phyloP scores from a whole-genome alignment of 2,329 filamentous ascomycete genomes.

The Trichoderma arundinaceum region DNA sequence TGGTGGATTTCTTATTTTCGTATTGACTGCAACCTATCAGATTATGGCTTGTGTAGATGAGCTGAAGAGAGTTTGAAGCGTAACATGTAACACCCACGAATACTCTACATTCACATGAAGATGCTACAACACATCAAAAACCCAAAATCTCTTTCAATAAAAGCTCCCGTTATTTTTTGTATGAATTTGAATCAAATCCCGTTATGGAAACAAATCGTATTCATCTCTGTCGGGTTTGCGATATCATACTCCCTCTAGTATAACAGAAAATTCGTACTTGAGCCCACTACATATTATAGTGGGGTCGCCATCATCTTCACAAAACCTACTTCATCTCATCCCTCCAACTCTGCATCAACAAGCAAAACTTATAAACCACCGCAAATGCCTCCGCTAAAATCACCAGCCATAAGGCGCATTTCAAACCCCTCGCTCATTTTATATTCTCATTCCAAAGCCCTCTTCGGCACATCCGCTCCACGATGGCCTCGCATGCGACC shows the following conservation, averaged over 20 bases:
- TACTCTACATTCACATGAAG: too few relatives aligned
- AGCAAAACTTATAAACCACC: neutral
- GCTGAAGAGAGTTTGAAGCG: too few relatives aligned
- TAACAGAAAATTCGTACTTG: neutral
- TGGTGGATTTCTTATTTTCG: too few relatives aligned
- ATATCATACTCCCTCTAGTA: neutral
- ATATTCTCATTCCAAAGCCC: neutral
- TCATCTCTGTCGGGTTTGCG: too few relatives aligned
- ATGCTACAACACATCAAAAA: too few relatives aligned
- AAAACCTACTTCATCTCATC: neutral
- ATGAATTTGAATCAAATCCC: neutral
- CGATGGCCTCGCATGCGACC: slow-evolving; percentile 25
- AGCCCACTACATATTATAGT: neutral
- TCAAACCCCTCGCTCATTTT: neutral
- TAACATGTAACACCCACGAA: too few relatives aligned
- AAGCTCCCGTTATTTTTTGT: too few relatives aligned
- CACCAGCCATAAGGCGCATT: neutral
- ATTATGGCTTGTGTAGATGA: too few relatives aligned
- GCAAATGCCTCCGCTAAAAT: slow-evolving; percentile 1
- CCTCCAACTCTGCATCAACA: neutral
- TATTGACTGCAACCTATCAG: too few relatives aligned
- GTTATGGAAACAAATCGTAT: too few relatives aligned
- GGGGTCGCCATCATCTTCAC: neutral
- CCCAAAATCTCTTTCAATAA: too few relatives aligned
- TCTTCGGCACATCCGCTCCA: slow-evolving; percentile 9